Percentiles rank a stretch among this genome's conserved stretches.
phyloP scores from a whole-genome alignment of 495 filamentous ascomycete species.

The Xylaria venustula region DNA sequence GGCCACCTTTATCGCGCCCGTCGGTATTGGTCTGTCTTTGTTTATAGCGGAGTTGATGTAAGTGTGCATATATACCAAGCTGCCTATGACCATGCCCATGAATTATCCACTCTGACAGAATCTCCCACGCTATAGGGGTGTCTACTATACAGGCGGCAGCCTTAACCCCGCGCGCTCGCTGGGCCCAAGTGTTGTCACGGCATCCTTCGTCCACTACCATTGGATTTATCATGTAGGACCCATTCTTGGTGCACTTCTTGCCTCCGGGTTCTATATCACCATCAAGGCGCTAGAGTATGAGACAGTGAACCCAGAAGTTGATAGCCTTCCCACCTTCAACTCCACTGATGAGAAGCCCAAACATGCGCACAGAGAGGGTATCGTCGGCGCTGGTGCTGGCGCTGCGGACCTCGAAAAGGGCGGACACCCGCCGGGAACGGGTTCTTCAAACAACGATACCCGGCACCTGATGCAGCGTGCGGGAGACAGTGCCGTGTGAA shows the following conservation, averaged over 20 bases:
- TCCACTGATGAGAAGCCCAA: no score
- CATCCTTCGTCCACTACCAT: conserved; percentile 61
- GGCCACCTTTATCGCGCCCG: conserved; percentile 72
- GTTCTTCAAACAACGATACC: no score
- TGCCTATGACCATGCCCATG: background rate
- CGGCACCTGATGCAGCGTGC: no score
- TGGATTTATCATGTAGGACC: conserved; percentile 73
- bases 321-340: conserved; percentile 7
- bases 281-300: conserved; percentile 71
- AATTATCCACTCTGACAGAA: background rate
- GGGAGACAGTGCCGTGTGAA: background rate
- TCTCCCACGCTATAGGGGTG: conserved; percentile 30
- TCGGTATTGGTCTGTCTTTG: conserved; percentile 72
- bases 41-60: conserved; percentile 68
- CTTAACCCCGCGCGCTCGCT: conserved; percentile 61
- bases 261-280: conserved; percentile 65
- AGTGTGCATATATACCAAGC: conserved; percentile 3
- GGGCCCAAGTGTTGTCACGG: conserved; percentile 56
- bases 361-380: no score
- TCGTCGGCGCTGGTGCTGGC: no score
- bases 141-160: conserved; percentile 60
- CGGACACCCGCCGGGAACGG: no score
- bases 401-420: no score
- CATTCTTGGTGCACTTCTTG: conserved; percentile 55
- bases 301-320: conserved; percentile 60